Evolutionary conservation across 129 eudicot genomes (phyloP), one percentile per base, ranked within the genome.

Genomic region (Chrysanthemum seticuspe): DNA sequence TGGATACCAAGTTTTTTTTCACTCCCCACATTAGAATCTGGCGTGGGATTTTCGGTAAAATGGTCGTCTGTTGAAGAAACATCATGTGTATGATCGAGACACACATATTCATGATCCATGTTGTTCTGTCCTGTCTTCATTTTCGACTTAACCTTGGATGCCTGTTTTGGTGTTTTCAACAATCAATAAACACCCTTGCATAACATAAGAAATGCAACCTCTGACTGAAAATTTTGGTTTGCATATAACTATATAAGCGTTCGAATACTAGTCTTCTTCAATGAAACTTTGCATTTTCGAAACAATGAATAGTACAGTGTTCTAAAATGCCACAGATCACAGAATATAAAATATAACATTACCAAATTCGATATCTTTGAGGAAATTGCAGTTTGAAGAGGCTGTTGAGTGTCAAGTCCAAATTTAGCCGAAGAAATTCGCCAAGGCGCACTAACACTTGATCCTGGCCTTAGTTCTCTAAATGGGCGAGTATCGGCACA

Each of bases 81-180:
- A 23, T 61, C 44, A 61, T 23, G 47, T 21, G 66, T 27, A 61
- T 88, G 81, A 47, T 86, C 96, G 23, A 60, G 67, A 23, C 80
- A 40, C 1, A 40, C 87, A 71, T 83, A 88, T 67, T 87, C 97
- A 52, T 72, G 67, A 34, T 67, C 69, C 36, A 18, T 45, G 55
- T 25, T 19, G 53, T 75, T 79, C 45, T 83, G 89, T n/a, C 83
- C 72, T 15, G 60, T 75, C 79, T 74, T 82, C 74, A 91, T 83
- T 84, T 91, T 91, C 5, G 85, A 85, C 67, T 82, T 86, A n/a
- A 91, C 89, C 64, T 82, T 91, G 18, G 86, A 66, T 60, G 91
- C 95, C 89, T 87, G 71, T 55, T 68, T 18, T 6, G 62, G 3
- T 23, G 25, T 66, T 73, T 64, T n/a, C 67, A 70, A 16, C 19